phyloP scores from a whole-genome alignment of 768 basidiomycete genomes.

The Pulveroboletus sp. region DNA sequence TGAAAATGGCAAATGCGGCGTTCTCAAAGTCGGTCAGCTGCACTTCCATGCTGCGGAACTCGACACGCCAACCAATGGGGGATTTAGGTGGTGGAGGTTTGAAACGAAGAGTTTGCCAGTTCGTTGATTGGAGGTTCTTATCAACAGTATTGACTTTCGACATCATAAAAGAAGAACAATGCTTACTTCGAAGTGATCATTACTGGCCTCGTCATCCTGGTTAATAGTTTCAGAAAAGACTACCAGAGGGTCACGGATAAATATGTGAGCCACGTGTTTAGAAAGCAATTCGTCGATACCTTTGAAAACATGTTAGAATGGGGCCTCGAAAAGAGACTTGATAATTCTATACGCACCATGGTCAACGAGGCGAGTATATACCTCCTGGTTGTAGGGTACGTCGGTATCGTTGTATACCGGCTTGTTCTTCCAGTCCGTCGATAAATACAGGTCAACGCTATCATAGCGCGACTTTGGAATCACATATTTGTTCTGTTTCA shows the following conservation, averaged over 20 bases:
- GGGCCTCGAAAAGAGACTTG: neutral
- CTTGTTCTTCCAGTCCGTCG: conserved; percentile 78
- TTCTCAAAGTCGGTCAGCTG: conserved; percentile 99
- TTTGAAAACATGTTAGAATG: conserved; percentile 26
- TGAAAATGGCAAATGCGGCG: conserved; percentile 92
- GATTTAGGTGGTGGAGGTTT: conserved; percentile 96
- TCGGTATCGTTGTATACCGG: conserved; percentile 91
- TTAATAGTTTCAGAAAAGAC: conserved; percentile 91
- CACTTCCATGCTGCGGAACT: conserved; percentile 98
- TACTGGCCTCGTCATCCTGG: conserved; percentile 83
- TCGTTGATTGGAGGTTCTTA: conserved; percentile 97
- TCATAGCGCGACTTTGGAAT: conserved; percentile 99
- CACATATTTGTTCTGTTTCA: conserved; percentile 64
- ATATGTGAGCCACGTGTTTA: conserved; percentile 90
- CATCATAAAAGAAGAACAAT: neutral
- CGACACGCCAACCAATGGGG: conserved; percentile 94
- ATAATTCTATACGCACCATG: conserved; percentile 49
- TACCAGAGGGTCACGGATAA: conserved; percentile 96
- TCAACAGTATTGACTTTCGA: neutral
- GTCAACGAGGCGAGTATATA: conserved; percentile 65
- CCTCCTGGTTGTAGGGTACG: conserved; percentile 70
- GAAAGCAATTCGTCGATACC: conserved; percentile 84
- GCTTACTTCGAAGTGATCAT: conserved; percentile 93
- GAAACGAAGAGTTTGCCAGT: conserved; percentile 99
- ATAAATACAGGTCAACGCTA: conserved; percentile 91